A percentile compares a stretch with the other conserved stretches of the same genome.
Evolutionary conservation across 192 early-diverging fungal genomes (phyloP).

Genomic region (Funneliformis geosporum): DNA sequence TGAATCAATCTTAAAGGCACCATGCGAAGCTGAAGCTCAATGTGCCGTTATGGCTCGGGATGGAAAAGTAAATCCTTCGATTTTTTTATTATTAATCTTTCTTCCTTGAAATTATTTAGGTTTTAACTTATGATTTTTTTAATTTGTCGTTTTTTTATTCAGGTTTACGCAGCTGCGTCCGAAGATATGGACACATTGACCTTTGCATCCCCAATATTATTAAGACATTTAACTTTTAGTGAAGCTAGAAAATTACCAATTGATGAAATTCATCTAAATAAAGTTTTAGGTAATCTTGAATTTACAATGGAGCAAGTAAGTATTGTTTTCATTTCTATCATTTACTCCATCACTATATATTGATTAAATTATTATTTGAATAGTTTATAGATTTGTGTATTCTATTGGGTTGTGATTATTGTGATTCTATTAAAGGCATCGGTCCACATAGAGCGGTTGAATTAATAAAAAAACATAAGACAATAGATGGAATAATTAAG

Average conservation of each 20-base stretch:
- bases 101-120: neutral
- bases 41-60: constrained; percentile 89
- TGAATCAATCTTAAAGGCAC: constrained; percentile 56
- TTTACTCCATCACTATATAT: neutral
- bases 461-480: constrained; percentile 81
- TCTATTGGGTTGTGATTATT: constrained; percentile 97
- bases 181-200: constrained; percentile 99
- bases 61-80: constrained; percentile 59
- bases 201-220: constrained; percentile 84
- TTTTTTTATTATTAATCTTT: neutral
- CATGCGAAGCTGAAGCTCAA: constrained; percentile 97
- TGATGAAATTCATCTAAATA: constrained; percentile 80
- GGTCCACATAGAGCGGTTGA: constrained; percentile 84
- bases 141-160: neutral
- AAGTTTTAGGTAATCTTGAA: constrained; percentile 77
- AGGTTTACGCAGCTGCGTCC: constrained; percentile 91
- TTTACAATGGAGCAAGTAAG: constrained; percentile 71
- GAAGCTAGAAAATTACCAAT: constrained; percentile 91
- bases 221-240: constrained; percentile 92
- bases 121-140: neutral
- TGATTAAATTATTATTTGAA: neutral
- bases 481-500: constrained; percentile 77
- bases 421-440: constrained; percentile 90
- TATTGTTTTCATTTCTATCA: neutral
- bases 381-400: constrained; percentile 99